Evolutionary conservation across 192 early-diverging fungal genomes (phyloP).

Genomic region (Coemansia sp.): DNA sequence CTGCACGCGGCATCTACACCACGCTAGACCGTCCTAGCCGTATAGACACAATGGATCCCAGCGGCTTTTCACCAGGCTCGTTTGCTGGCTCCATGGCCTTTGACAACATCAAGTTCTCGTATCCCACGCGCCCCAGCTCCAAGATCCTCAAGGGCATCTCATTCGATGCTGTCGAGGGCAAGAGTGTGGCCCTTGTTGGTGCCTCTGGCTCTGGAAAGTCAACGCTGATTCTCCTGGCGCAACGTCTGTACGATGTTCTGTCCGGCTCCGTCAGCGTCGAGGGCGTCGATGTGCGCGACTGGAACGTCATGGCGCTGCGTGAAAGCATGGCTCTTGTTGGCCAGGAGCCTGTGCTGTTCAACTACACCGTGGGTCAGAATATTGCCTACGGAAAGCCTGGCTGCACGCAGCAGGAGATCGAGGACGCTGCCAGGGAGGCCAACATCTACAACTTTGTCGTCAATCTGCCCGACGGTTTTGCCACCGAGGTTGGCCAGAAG

Average conservation of each 20-base stretch:
- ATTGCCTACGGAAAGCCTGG: slow-evolving; percentile 72
- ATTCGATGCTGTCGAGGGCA: slow-evolving; percentile 56
- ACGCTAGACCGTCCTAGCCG: slow-evolving; percentile 68
- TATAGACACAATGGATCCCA: slow-evolving; percentile 56
- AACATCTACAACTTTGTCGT: slow-evolving; percentile 81
- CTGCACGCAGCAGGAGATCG: slow-evolving; percentile 61
- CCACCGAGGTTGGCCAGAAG: slow-evolving; percentile 81
- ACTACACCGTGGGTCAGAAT: slow-evolving; percentile 84
- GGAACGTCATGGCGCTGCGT: slow-evolving; percentile 70
- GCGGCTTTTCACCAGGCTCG: slow-evolving; percentile 63
- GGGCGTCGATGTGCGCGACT: slow-evolving; percentile 58
- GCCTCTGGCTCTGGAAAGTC: slow-evolving; percentile 83
- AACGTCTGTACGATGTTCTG: slow-evolving; percentile 78
- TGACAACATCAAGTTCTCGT: slow-evolving; percentile 58
- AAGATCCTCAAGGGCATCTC: slow-evolving; percentile 67
- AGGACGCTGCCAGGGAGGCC: slow-evolving; percentile 59
- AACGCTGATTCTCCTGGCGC: slow-evolving; percentile 61
- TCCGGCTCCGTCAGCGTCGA: slow-evolving; percentile 65
- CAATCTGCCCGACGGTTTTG: slow-evolving; percentile 77
- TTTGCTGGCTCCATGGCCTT: slow-evolving; percentile 57
- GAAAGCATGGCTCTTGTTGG: slow-evolving; percentile 77
- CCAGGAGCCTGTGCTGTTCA: slow-evolving; percentile 89
- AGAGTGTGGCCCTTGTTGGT: slow-evolving; percentile 84
- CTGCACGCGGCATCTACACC: slow-evolving; percentile 73
- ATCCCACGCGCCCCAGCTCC: slow-evolving; percentile 65